Evolutionary conservation across 2,329 filamentous ascomycete species (phyloP).

Genomic region (Botrytis porri): DNA sequence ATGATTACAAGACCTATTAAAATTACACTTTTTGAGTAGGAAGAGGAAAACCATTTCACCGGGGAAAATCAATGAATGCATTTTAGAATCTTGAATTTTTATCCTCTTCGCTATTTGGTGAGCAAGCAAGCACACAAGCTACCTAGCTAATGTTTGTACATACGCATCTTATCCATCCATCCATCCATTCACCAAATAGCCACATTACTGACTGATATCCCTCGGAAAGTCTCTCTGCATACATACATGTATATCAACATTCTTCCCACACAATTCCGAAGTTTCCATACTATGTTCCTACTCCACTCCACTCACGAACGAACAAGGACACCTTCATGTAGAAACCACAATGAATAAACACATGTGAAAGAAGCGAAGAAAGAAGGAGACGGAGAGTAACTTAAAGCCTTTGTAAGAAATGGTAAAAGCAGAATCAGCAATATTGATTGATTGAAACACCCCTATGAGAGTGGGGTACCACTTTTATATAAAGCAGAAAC

Average conservation of each 20-base stretch:
- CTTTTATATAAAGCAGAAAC: conserved; percentile 14
- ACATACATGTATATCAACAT: neutral
- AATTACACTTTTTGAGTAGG: neutral
- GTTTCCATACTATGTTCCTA: neutral
- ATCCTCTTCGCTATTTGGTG: too few species aligned
- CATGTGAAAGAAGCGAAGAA: conserved; percentile 5
- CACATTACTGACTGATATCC: neutral
- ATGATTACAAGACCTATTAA: neutral
- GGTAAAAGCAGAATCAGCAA: neutral
- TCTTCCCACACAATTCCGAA: neutral
- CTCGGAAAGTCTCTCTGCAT: neutral
- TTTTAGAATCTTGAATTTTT: neutral
- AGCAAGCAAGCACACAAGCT: neutral
- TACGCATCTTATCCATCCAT: neutral
- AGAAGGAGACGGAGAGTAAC: neutral
- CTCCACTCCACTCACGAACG: neutral
- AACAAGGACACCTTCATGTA: neutral
- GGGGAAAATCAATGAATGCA: neutral
- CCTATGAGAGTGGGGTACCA: neutral
- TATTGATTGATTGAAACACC: conserved; percentile 1
- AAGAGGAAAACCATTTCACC: neutral
- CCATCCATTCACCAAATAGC: neutral
- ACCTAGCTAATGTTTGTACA: neutral
- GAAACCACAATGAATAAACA: conserved; percentile 5
- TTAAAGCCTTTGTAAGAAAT: neutral